These are phyloP conservation scores for Anthoceros angustus DNA, from an alignment of 225 moss, liverwort and hornwort genomes.

Conservation along the genomic window DNA sequence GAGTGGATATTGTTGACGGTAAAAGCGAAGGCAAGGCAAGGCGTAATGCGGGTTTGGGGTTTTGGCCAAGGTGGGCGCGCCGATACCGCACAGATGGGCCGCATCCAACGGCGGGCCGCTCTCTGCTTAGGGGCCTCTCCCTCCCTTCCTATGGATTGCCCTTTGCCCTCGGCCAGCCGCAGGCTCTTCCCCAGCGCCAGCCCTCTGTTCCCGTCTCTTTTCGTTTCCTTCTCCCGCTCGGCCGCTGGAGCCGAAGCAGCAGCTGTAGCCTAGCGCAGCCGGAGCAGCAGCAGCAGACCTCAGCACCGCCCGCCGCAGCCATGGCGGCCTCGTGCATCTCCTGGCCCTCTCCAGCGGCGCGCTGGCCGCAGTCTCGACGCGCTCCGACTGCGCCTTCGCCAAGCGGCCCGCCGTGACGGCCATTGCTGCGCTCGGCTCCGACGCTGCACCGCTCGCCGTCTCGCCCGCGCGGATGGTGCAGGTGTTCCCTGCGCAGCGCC, in stretches of 20 bases:
- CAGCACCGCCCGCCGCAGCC: too few species aligned
- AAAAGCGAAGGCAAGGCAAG: too few species aligned
- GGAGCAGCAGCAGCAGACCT: not conserved
- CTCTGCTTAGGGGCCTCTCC: too few species aligned
- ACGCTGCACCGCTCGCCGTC: not conserved
- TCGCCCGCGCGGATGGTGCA: not conserved
- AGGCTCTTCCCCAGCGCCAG: too few species aligned
- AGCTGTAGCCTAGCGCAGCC: not conserved
- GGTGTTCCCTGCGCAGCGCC: not conserved
- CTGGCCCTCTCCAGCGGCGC: not conserved
- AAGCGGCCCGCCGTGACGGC: not conserved
- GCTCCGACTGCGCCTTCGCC: not conserved
- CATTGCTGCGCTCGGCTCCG: not conserved
- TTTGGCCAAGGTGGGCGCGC: too few species aligned
- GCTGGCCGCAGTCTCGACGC: not conserved
- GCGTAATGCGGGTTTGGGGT: too few species aligned
- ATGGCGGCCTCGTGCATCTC: slow-evolving; percentile 1
- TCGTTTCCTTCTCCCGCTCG: not conserved
- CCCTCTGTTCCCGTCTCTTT: not conserved
- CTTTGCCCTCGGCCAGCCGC: not conserved
- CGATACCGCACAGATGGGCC: not conserved
- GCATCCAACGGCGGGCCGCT: not conserved
- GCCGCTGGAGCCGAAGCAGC: not conserved
- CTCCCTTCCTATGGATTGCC: not conserved
- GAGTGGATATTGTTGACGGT: too few species aligned